Evolutionary conservation across 371 early-diverging fungal genomes (phyloP).

Genomic region (Syncephalastrum sp.): DNA sequence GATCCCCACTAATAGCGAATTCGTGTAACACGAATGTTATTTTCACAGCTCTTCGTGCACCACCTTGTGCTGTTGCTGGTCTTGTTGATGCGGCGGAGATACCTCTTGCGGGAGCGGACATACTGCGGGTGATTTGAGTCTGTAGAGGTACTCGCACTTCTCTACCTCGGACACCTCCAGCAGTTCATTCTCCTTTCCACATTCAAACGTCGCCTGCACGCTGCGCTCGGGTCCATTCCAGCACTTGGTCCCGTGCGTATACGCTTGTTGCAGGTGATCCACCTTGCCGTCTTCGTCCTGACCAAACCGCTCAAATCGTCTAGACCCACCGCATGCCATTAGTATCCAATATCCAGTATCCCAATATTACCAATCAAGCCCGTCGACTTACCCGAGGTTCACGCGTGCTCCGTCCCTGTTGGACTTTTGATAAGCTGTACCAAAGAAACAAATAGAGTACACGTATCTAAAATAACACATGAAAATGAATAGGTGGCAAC

Average conservation of each 20-base stretch:
- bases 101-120: constrained; percentile 45
- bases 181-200: constrained; percentile 70
- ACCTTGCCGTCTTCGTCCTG: constrained; percentile 20
- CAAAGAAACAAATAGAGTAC: constrained; percentile 84
- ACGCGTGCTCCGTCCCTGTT: constrained; percentile 56
- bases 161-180: constrained; percentile 81
- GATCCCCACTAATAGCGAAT: no score
- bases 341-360: neutral
- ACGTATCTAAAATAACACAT: constrained; percentile 53
- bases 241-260: constrained; percentile 76
- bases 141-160: constrained; percentile 88
- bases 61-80: neutral
- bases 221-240: constrained; percentile 93
- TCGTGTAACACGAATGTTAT: no score
- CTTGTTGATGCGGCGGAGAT: no score
- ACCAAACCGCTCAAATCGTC: constrained; percentile 32
- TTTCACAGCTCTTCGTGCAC: constrained; percentile 13
- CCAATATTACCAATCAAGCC: neutral
- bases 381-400: constrained; percentile 67
- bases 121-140: constrained; percentile 74
- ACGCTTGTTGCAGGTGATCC: constrained; percentile 53
- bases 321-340: constrained; percentile 16
- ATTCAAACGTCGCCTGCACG: constrained; percentile 51
- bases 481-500: neutral
- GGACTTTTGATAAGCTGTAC: constrained; percentile 70